phyloP scores from a whole-genome alignment of 306 rosid species.

The Aeschynomene evenia region DNA sequence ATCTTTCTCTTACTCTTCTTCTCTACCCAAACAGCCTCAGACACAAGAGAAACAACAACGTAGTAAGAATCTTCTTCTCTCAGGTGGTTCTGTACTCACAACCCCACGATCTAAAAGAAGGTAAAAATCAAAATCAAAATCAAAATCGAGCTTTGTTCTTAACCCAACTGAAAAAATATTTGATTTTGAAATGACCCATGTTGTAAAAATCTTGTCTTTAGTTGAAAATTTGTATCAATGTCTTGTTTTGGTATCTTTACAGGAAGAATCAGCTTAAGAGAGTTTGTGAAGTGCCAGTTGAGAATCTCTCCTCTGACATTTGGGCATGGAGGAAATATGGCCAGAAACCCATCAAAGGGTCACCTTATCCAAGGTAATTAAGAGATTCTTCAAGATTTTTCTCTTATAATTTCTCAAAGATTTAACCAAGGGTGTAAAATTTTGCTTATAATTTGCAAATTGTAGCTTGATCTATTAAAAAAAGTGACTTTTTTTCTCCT shows the following conservation, averaged over 20 bases:
- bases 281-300: slow-evolving; percentile 87
- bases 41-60: slow-evolving; percentile 39
- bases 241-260: not conserved
- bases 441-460: not conserved
- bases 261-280: slow-evolving; percentile 93
- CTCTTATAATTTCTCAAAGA: not conserved
- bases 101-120: slow-evolving; percentile 79
- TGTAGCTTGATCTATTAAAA: not conserved
- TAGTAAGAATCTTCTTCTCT: slow-evolving; percentile 40
- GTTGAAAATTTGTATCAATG: not conserved
- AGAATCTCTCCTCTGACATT: slow-evolving; percentile 79
- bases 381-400: not conserved
- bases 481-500: not conserved
- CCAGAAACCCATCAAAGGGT: slow-evolving; percentile 96
- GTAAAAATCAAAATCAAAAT: too few species aligned
- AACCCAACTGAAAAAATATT: not conserved
- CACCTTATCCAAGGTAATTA: slow-evolving; percentile 92
- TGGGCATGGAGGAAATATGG: slow-evolving; percentile 99
- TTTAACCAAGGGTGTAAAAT: not conserved
- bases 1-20: slow-evolving; percentile 37
- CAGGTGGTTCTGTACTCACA: slow-evolving; percentile 36
- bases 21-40: slow-evolving; percentile 27
- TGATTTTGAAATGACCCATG: slow-evolving; percentile 19
- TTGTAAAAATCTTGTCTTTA: slow-evolving; percentile 16
- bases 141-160: not conserved